Evolutionary conservation across 1,284 basidiomycete species (phyloP).

Genomic region (Sutorius eximius): DNA sequence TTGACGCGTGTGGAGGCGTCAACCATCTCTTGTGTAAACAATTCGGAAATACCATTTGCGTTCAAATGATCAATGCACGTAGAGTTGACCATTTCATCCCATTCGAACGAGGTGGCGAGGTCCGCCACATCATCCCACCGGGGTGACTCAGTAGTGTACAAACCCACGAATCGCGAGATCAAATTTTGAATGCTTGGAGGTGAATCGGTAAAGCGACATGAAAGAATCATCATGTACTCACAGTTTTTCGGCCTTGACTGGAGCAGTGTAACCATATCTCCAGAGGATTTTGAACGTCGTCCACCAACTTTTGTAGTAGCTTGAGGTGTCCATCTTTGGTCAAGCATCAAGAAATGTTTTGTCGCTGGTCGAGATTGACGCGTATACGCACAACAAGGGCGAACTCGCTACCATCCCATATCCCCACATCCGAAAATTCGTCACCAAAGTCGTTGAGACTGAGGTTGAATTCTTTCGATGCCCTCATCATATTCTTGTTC

Average conservation of each 20-base stretch:
- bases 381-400: conserved; percentile 55
- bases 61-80: conserved; percentile 64
- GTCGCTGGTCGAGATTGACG: conserved; percentile 27
- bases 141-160: conserved; percentile 63
- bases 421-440: conserved; percentile 53
- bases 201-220: conserved; percentile 4
- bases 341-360: not conserved
- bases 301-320: conserved; percentile 57
- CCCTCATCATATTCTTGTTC: conserved; percentile 84
- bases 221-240: conserved; percentile 34
- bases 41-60: conserved; percentile 53
- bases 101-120: conserved; percentile 56
- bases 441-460: conserved; percentile 54
- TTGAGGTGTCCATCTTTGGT: conserved; percentile 49
- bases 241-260: conserved; percentile 59
- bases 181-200: conserved; percentile 55
- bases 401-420: conserved; percentile 85
- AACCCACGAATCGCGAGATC: conserved; percentile 51
- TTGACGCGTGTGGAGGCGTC: conserved; percentile 88
- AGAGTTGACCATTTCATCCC: conserved; percentile 50
- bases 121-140: conserved; percentile 65
- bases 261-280: conserved; percentile 80
- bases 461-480: conserved; percentile 78
- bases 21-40: conserved; percentile 76
- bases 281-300: conserved; percentile 71